A percentile compares a stretch with the other conserved stretches of the same genome.
These are phyloP conservation scores for Xanthoconium purpureum DNA, from an alignment of 768 basidiomycete species.

Conservation along the genomic window DNA sequence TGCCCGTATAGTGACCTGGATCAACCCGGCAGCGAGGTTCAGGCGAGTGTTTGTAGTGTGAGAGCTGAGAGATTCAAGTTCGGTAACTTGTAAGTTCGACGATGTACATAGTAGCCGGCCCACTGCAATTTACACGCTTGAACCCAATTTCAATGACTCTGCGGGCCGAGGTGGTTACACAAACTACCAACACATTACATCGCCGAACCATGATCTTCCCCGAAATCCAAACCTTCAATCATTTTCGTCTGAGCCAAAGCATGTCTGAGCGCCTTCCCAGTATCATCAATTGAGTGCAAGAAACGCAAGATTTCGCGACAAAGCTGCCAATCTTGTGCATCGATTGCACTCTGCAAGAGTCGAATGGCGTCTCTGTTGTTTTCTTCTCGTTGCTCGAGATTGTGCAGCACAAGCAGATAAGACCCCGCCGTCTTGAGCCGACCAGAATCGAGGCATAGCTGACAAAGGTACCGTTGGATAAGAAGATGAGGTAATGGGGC, in stretches of 20 bases:
- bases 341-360: conserved; percentile 72
- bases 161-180: too few relatives aligned
- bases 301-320: conserved; percentile 92
- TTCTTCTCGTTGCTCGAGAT: conserved; percentile 85
- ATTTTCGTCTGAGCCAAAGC: conserved; percentile 57
- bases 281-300: conserved; percentile 87
- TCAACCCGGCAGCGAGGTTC: too few relatives aligned
- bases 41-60: too few relatives aligned
- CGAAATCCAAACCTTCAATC: conserved; percentile 5
- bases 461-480: not conserved
- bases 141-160: too few relatives aligned
- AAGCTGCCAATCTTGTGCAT: conserved; percentile 81
- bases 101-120: too few relatives aligned
- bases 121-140: too few relatives aligned
- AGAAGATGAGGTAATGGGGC: not conserved
- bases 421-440: conserved; percentile 86
- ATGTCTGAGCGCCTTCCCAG: conserved; percentile 63
- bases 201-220: not conserved
- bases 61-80: too few relatives aligned
- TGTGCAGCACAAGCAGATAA: conserved; percentile 91
- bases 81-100: too few relatives aligned
- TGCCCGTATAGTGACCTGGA: not conserved
- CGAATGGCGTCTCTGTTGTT: conserved; percentile 74
- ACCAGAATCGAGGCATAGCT: conserved; percentile 73
- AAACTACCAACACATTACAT: not conserved